Percentiles rank a stretch among this genome's conserved stretches.
Evolutionary conservation across 257 asterid species (phyloP).

Genomic region (Solanum ahanhuiri): DNA sequence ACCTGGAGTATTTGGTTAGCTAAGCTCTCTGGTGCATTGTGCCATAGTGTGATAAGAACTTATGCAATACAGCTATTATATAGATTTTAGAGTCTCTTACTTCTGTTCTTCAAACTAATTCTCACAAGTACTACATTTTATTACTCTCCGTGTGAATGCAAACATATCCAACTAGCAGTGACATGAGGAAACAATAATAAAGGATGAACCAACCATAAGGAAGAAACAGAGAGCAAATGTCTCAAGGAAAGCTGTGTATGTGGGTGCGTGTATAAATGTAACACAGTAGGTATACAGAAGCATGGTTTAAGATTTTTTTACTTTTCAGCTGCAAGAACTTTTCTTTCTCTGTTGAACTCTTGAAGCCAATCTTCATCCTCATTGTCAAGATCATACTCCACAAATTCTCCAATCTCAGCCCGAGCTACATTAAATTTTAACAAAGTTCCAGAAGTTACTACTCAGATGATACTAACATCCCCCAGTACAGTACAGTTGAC

Average conservation of each 20-base stretch:
- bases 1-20: background rate
- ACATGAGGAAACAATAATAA: background rate
- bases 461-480: background rate
- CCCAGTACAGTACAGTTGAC: background rate
- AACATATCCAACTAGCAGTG: background rate
- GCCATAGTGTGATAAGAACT: background rate
- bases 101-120: background rate
- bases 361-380: conserved; percentile 99
- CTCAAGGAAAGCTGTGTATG: background rate
- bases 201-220: background rate
- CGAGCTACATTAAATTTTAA: conserved; percentile 50
- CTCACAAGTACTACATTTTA: background rate
- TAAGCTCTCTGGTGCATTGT: background rate
- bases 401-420: conserved; percentile 93
- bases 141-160: background rate
- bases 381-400: conserved; percentile 97
- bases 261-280: background rate
- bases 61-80: background rate
- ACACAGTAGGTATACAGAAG: background rate
- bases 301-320: conserved; percentile 24
- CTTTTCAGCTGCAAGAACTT: conserved; percentile 63
- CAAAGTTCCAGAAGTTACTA: conserved; percentile 2
- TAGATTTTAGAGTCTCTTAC: background rate
- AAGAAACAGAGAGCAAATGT: background rate
- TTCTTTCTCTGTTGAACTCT: conserved; percentile 69